phyloP scores from a whole-genome alignment of 1,139 yeast genomes.

The Debaryomyces coudertii region DNA sequence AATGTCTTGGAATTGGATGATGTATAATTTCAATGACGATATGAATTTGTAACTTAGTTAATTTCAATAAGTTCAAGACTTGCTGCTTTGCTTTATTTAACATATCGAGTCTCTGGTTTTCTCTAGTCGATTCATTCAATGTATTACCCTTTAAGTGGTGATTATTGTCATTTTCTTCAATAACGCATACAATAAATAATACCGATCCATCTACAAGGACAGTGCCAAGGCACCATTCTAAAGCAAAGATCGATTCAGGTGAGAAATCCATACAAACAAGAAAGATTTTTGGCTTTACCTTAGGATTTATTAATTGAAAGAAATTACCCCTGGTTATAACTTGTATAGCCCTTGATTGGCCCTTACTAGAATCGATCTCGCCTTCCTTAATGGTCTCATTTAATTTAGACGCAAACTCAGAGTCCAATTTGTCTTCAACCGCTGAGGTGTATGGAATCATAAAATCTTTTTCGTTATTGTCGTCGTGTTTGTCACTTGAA shows the following conservation, averaged over 20 bases:
- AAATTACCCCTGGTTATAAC: constrained; percentile 74
- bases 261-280: constrained; percentile 80
- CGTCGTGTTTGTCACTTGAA: constrained; percentile 9
- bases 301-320: constrained; percentile 55
- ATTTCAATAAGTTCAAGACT: constrained; percentile 59
- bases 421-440: constrained; percentile 67
- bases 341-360: constrained; percentile 61
- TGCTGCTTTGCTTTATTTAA: constrained; percentile 64
- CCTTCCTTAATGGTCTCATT: constrained; percentile 64
- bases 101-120: constrained; percentile 56
- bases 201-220: constrained; percentile 85
- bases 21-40: constrained; percentile 76
- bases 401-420: constrained; percentile 62
- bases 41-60: constrained; percentile 77
- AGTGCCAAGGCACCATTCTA: constrained; percentile 90
- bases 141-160: constrained; percentile 48
- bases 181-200: constrained; percentile 75
- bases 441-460: constrained; percentile 73
- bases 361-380: constrained; percentile 58
- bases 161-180: constrained; percentile 64
- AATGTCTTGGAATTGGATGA: constrained; percentile 86
- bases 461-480: constrained; percentile 27
- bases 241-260: constrained; percentile 82
- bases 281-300: constrained; percentile 65
- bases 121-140: constrained; percentile 47